phyloP scores from a whole-genome alignment of 331 rosid genomes.

The Malus hybrid region DNA sequence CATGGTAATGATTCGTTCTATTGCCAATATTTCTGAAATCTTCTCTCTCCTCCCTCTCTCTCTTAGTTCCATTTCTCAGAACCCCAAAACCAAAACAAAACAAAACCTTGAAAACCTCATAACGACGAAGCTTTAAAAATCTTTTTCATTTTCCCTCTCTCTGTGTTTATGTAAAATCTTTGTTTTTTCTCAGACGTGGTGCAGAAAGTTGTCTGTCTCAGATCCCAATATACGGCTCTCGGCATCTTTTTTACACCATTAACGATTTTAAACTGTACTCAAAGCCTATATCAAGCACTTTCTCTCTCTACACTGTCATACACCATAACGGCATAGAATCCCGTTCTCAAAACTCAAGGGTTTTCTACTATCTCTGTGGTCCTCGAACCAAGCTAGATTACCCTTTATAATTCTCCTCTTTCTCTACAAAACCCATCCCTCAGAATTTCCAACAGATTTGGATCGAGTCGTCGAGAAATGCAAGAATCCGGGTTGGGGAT shows the following conservation, averaged over 20 bases:
- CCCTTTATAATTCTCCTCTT: background rate
- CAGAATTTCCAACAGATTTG: background rate
- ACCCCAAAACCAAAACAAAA: slow-evolving; percentile 1
- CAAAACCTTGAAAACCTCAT: slow-evolving; percentile 12
- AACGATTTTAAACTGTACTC: slow-evolving; percentile 21
- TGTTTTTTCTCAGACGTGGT: slow-evolving; percentile 48
- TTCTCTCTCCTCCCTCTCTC: background rate
- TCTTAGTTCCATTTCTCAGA: too few species aligned
- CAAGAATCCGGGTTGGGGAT: slow-evolving; percentile 75
- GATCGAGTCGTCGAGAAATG: slow-evolving; percentile 17
- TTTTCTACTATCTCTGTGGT: background rate
- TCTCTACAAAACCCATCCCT: background rate
- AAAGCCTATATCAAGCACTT: background rate
- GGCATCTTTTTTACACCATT: slow-evolving; percentile 14
- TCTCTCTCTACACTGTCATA: background rate
- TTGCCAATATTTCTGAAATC: background rate
- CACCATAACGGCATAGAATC: background rate
- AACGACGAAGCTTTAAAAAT: background rate
- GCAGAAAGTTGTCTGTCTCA: slow-evolving; percentile 76
- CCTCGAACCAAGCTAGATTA: background rate
- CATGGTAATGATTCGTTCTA: slow-evolving; percentile 58
- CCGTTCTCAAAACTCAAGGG: background rate
- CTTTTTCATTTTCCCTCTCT: background rate
- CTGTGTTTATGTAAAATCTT: slow-evolving; percentile 54
- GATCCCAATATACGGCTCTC: slow-evolving; percentile 67